These are phyloP conservation scores for Royoungia palumana DNA, from an alignment of 768 basidiomycete species.

Conservation along the genomic window DNA sequence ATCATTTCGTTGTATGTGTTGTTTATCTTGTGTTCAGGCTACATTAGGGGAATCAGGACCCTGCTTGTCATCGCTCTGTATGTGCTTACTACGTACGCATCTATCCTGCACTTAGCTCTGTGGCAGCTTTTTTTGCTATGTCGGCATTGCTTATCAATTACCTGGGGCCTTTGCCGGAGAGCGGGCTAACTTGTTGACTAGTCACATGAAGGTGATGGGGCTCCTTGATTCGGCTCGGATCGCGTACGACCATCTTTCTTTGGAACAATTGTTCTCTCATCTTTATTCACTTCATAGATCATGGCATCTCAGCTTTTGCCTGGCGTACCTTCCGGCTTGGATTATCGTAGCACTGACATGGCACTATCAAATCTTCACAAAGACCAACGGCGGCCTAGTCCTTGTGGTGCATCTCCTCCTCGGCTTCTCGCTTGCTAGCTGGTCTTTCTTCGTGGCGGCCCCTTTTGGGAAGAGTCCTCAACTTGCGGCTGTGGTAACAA, in stretches of 20 bases:
- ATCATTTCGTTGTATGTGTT: not conserved
- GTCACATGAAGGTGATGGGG: slow-evolving; percentile 81
- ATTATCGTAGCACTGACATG: slow-evolving; percentile 61
- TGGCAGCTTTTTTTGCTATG: slow-evolving; percentile 60
- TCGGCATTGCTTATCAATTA: slow-evolving; percentile 76
- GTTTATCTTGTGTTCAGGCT: slow-evolving; percentile 40
- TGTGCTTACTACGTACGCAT: slow-evolving; percentile 17
- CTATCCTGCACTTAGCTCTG: not conserved
- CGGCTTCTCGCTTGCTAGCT: slow-evolving; percentile 64
- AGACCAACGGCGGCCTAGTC: slow-evolving; percentile 56
- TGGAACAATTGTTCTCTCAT: not conserved
- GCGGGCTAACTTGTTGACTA: slow-evolving; percentile 59
- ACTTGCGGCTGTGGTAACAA: slow-evolving; percentile 63
- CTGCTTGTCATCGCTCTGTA: slow-evolving; percentile 68
- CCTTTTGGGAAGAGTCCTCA: slow-evolving; percentile 74
- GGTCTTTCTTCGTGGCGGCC: slow-evolving; percentile 66
- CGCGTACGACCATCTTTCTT: slow-evolving; percentile 34
- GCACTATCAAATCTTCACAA: slow-evolving; percentile 63
- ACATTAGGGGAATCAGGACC: slow-evolving; percentile 56
- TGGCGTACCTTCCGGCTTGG: slow-evolving; percentile 77
- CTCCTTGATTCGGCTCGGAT: slow-evolving; percentile 67
- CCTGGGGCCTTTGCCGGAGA: slow-evolving; percentile 69
- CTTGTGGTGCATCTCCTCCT: slow-evolving; percentile 64
- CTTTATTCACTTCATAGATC: slow-evolving; percentile 27
- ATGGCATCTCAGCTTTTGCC: slow-evolving; percentile 66